Evolutionary conservation across 306 rosid genomes (phyloP).

Genomic region (Betula pendula): DNA sequence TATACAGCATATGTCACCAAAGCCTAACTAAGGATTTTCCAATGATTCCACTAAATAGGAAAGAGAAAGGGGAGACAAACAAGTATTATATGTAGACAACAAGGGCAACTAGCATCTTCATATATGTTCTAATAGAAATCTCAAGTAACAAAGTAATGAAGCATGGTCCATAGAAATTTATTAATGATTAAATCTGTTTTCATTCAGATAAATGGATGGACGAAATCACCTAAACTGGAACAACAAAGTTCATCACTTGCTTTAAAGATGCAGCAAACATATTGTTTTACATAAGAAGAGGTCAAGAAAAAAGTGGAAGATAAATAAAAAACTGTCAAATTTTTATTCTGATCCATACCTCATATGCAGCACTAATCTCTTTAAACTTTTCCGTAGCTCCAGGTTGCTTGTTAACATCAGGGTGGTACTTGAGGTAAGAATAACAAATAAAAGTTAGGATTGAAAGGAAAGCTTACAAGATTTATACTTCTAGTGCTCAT

Average conservation of each 20-base stretch:
- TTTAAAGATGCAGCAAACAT: not conserved
- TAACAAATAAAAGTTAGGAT: constrained; percentile 29
- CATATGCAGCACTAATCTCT: constrained; percentile 95
- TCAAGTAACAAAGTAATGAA: not conserved
- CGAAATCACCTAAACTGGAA: not conserved
- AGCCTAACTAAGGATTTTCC: not conserved
- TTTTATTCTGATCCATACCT: constrained; percentile 54
- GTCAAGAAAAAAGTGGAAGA: not conserved
- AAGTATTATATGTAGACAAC: too few species aligned
- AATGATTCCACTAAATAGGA: not conserved
- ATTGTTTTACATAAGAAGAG: not conserved
- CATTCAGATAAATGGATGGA: not conserved
- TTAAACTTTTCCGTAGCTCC: constrained; percentile 93
- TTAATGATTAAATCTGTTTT: not conserved
- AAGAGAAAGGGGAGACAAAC: not conserved
- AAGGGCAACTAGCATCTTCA: too few species aligned
- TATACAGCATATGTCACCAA: not conserved
- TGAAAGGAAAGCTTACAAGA: constrained; percentile 6
- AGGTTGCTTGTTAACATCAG: constrained; percentile 96
- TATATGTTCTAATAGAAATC: not conserved
- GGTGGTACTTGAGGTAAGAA: constrained; percentile 70
- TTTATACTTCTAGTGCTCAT: not conserved
- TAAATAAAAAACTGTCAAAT: not conserved
- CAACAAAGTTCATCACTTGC: constrained; percentile 1
- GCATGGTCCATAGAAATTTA: not conserved